Evolutionary conservation across 2,329 filamentous ascomycete species (phyloP).

Genomic region (Fusarium odoratissimum): DNA sequence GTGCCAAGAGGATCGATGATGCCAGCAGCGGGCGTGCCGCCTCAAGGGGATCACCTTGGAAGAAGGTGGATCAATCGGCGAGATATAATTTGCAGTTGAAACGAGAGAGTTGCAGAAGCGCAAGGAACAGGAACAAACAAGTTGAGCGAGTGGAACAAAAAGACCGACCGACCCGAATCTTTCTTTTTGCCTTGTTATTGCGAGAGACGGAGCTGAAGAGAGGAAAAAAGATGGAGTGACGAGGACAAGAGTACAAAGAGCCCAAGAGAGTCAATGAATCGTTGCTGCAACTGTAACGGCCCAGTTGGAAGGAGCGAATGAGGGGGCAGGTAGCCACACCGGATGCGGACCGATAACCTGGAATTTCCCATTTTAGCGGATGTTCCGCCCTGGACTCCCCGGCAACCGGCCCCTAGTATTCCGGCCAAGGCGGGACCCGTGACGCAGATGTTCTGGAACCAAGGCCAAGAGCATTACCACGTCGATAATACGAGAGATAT

Average conservation of each 20-base stretch:
- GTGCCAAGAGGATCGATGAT: conserved; percentile 31
- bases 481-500: background rate
- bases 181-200: conserved; percentile 11
- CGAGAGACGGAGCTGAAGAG: conserved; percentile 12
- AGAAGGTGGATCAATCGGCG: conserved; percentile 21
- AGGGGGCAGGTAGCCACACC: conserved; percentile 32
- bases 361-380: conserved; percentile 37
- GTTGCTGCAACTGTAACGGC: conserved; percentile 42
- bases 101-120: conserved; percentile 13
- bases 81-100: conserved; percentile 18
- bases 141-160: conserved; percentile 27
- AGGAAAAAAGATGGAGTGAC: conserved; percentile 25
- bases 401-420: conserved; percentile 30
- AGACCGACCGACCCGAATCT: conserved; percentile 12
- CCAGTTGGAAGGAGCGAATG: conserved; percentile 38
- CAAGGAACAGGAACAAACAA: conserved; percentile 32
- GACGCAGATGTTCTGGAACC: conserved; percentile 35
- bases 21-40: conserved; percentile 41
- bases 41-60: conserved; percentile 22
- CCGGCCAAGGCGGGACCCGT: conserved; percentile 26
- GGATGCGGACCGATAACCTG: conserved; percentile 41
- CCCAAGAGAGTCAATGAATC: conserved; percentile 29
- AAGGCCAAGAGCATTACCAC: background rate
- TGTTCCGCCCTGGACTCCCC: conserved; percentile 35
- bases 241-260: conserved; percentile 8